Evolutionary conservation across 2,329 filamentous ascomycete species (phyloP).

Genomic region (Aspergillus fructus): DNA sequence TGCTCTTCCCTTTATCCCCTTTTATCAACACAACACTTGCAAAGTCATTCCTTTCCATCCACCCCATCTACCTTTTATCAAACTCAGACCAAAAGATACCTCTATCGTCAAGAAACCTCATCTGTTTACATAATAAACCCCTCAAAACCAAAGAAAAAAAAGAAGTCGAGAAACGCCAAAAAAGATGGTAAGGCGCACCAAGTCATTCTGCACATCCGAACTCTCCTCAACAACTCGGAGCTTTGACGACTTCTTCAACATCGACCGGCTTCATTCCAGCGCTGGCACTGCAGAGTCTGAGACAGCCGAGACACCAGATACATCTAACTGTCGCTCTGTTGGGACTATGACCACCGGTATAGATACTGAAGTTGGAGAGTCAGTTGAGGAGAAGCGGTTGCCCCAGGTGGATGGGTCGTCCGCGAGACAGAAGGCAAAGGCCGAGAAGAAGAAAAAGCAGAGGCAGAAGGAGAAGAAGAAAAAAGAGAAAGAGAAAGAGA

Average conservation of each 20-base stretch:
- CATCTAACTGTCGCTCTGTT: not conserved
- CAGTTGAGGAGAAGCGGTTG: not conserved
- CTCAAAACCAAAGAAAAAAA: not conserved
- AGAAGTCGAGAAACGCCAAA: not conserved
- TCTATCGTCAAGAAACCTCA: not conserved
- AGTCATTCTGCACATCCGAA: constrained; percentile 20
- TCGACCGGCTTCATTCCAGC: constrained; percentile 5
- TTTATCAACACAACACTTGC: not conserved
- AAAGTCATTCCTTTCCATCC: not conserved
- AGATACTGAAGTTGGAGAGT: not conserved
- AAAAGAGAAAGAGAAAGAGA: not conserved
- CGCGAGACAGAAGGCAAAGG: constrained; percentile 9
- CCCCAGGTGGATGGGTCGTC: constrained; percentile 12
- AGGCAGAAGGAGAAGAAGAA: constrained; percentile 9
- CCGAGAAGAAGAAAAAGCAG: constrained; percentile 5
- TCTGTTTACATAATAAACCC: not conserved
- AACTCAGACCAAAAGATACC: not conserved
- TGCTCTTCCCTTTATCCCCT: constrained; percentile 1
- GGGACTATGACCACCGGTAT: not conserved
- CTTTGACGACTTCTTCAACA: constrained; percentile 14
- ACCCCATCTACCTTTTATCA: constrained; percentile 4
- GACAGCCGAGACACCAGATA: not conserved
- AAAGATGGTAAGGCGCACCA: constrained; percentile 14
- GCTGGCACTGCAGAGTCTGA: not conserved
- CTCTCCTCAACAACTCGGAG: constrained; percentile 5